Evolutionary conservation across 495 filamentous ascomycete genomes (phyloP).

Genomic region (Lepidopterella palustris): DNA sequence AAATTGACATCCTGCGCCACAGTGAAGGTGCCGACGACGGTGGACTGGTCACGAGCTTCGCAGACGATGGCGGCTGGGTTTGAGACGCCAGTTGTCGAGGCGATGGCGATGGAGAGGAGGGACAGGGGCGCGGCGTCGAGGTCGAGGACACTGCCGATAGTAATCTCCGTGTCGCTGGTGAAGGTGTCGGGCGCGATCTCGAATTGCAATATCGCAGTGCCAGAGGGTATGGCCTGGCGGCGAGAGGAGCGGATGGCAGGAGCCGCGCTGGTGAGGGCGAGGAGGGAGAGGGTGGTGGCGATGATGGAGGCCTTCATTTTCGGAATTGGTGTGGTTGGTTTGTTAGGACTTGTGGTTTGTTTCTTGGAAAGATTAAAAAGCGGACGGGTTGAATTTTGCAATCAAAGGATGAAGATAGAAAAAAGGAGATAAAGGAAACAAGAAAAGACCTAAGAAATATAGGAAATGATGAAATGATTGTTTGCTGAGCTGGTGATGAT

Average conservation of each 20-base stretch:
- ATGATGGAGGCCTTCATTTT: neutral
- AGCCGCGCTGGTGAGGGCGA: neutral
- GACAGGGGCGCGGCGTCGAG: neutral
- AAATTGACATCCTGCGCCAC: neutral
- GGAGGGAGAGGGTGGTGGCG: neutral
- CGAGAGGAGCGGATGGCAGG: neutral
- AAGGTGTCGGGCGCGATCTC: neutral
- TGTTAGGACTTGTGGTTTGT: neutral
- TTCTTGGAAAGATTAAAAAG: neutral
- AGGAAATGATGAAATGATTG: no score
- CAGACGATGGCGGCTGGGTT: neutral
- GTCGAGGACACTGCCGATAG: neutral
- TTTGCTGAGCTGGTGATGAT: no score
- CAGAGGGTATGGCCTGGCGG: neutral
- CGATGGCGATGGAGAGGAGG: neutral
- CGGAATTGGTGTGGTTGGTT: neutral
- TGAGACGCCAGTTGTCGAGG: neutral
- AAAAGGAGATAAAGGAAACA: no score
- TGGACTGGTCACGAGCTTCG: neutral
- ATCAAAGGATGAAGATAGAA: no score
- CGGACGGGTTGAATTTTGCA: neutral
- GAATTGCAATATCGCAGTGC: neutral
- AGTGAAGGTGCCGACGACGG: neutral
- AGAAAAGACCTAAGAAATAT: no score
- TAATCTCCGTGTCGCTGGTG: neutral